Conservation (phyloP, 768 basidiomycete genomes). For the Termitomyces sp. region DNA sequence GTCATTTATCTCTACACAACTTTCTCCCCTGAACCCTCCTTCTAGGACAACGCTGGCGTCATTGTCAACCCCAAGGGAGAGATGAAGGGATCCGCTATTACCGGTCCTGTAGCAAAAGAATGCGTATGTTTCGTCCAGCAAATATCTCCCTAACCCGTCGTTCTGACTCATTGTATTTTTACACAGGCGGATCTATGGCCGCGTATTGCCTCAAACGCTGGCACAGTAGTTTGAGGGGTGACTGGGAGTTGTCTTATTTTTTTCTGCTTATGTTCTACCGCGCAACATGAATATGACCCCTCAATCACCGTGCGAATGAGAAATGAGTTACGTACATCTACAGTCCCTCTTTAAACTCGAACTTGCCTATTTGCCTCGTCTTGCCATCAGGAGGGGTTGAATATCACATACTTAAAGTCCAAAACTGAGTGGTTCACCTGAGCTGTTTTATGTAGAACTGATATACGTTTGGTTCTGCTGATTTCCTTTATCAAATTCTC, state of each 20-base stretch:
- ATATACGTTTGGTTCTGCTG: too few species aligned
- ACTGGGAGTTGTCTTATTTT: slow-evolving; percentile 9
- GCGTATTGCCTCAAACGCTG: slow-evolving; percentile 98
- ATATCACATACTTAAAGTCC: too few species aligned
- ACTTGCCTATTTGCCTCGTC: too few species aligned
- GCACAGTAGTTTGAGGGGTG: slow-evolving; percentile 84
- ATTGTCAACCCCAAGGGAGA: slow-evolving; percentile 99
- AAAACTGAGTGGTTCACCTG: too few species aligned
- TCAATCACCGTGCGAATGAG: neutral
- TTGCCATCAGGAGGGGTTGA: too few species aligned
- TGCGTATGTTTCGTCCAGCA: slow-evolving; percentile 60
- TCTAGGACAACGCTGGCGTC: slow-evolving; percentile 90
- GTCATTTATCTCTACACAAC: slow-evolving; percentile 14
- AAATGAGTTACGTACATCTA: neutral
- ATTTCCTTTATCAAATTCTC: too few species aligned
- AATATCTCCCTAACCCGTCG: neutral
- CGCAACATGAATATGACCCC: slow-evolving; percentile 15
- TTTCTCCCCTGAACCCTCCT: neutral
- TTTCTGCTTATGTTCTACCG: slow-evolving; percentile 16
- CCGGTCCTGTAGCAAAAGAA: slow-evolving; percentile 99
- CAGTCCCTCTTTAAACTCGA: too few species aligned
- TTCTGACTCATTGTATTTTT: slow-evolving; percentile 2
- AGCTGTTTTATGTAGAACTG: too few species aligned
- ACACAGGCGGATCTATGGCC: slow-evolving; percentile 94
- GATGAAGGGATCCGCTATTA: slow-evolving; percentile 99